These are phyloP conservation scores for Fallopia convolvulus DNA, from an alignment of 148 eudicot genomes.

Conservation along the genomic window DNA sequence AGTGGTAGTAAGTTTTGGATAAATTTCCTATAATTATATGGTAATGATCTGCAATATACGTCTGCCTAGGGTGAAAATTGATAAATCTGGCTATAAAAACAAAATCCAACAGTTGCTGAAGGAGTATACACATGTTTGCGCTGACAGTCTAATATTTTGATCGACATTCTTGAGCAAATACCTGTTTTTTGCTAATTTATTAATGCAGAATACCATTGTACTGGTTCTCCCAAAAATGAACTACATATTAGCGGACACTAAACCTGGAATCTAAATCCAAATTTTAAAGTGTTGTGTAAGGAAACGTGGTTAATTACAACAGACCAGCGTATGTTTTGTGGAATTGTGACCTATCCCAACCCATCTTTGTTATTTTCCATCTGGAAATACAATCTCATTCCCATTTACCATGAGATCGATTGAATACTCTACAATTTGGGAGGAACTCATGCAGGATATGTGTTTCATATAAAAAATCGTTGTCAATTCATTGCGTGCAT, in stretches of 20 bases:
- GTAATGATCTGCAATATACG: background rate
- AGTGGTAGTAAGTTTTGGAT: conserved; percentile 14
- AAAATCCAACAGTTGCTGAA: background rate
- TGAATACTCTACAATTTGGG: background rate
- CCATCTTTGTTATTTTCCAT: background rate
- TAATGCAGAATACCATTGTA: too few species aligned
- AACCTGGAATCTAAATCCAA: background rate
- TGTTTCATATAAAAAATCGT: background rate
- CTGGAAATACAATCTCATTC: background rate
- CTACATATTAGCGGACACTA: background rate
- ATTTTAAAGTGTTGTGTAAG: too few species aligned
- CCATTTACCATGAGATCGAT: background rate
- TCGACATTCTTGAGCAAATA: too few species aligned
- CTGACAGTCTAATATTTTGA: too few species aligned
- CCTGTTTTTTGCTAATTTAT: too few species aligned
- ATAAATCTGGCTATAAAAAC: background rate
- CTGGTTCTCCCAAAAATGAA: background rate
- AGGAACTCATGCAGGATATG: background rate
- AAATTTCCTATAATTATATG: background rate
- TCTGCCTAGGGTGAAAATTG: background rate
- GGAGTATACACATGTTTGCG: too few species aligned
- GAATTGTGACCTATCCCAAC: too few species aligned
- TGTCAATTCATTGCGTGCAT: background rate
- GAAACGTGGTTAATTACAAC: too few species aligned
- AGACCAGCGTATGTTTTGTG: too few species aligned